phyloP scores from a whole-genome alignment of 2,329 filamentous ascomycete genomes.

The Fusarium nodosum region DNA sequence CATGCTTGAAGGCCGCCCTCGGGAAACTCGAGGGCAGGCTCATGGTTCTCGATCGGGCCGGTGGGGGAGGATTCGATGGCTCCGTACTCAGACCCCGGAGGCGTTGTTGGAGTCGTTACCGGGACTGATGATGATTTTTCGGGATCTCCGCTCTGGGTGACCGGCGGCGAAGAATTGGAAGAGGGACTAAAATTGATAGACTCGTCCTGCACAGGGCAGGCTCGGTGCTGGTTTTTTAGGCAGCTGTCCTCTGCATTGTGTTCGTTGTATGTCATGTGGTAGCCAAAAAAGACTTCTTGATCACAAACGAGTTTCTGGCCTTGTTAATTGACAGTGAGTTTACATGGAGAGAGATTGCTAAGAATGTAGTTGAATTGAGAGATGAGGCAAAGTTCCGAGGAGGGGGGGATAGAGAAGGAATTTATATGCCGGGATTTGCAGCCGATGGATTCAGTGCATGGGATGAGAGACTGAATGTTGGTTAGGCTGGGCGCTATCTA shows the following conservation, averaged over 20 bases:
- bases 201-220: constrained; percentile 20
- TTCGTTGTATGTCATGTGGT: constrained; percentile 32
- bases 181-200: constrained; percentile 13
- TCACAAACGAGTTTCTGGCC: constrained; percentile 12
- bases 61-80: constrained; percentile 6
- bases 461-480: background rate
- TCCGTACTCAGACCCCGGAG: constrained; percentile 30
- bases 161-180: constrained; percentile 5
- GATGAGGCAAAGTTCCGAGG: background rate
- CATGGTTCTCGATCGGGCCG: background rate
- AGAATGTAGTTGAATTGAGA: background rate
- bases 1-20: constrained; percentile 78
- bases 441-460: constrained; percentile 19
- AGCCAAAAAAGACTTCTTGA: constrained; percentile 9
- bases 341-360: constrained; percentile 3
- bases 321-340: background rate
- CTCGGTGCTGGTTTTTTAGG: constrained; percentile 48
- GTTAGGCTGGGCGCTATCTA: constrained; percentile 23
- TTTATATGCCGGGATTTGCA: constrained; percentile 32
- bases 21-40: constrained; percentile 27
- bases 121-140: constrained; percentile 21
- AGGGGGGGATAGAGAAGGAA: constrained; percentile 1
- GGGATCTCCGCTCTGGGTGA: constrained; percentile 7
- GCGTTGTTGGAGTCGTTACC: constrained; percentile 7
- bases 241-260: constrained; percentile 52